Conservation (phyloP, 2,329 filamentous ascomycete species). For the Nectriaceae sp. region DNA sequence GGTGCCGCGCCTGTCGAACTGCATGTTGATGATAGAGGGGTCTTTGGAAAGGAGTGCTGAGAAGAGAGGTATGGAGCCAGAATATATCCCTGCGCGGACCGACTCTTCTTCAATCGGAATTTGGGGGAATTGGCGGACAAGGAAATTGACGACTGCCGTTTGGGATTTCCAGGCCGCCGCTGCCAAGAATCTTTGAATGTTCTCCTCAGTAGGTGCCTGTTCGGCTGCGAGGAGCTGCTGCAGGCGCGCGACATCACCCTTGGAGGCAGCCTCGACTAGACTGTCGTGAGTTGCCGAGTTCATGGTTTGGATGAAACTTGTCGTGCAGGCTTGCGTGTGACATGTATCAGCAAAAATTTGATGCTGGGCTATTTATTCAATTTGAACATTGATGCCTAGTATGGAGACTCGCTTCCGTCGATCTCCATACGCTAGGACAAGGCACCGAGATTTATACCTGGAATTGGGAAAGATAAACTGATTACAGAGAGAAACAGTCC, state of each 20-base stretch:
- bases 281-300: too few relatives aligned
- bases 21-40: constrained; percentile 10
- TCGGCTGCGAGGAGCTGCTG: neutral
- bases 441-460: too few relatives aligned
- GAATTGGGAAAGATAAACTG: too few relatives aligned
- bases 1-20: constrained; percentile 10
- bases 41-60: constrained; percentile 7
- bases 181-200: constrained; percentile 4
- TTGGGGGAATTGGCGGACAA: constrained; percentile 6
- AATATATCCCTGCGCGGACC: constrained; percentile 8
- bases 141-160: constrained; percentile 3
- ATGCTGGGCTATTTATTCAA: too few relatives aligned
- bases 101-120: constrained; percentile 5
- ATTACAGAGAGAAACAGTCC: too few relatives aligned
- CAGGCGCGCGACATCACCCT: neutral
- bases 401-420: too few relatives aligned
- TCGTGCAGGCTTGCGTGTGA: too few relatives aligned
- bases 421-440: too few relatives aligned
- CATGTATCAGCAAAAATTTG: too few relatives aligned
- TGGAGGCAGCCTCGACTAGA: neutral
- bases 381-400: too few relatives aligned
- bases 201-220: neutral
- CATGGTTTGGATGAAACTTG: too few relatives aligned
- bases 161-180: constrained; percentile 1
- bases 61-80: constrained; percentile 12